Evolutionary conservation across 208 protist species (phyloP).

Genomic region (Naegleria lovaniensis): DNA sequence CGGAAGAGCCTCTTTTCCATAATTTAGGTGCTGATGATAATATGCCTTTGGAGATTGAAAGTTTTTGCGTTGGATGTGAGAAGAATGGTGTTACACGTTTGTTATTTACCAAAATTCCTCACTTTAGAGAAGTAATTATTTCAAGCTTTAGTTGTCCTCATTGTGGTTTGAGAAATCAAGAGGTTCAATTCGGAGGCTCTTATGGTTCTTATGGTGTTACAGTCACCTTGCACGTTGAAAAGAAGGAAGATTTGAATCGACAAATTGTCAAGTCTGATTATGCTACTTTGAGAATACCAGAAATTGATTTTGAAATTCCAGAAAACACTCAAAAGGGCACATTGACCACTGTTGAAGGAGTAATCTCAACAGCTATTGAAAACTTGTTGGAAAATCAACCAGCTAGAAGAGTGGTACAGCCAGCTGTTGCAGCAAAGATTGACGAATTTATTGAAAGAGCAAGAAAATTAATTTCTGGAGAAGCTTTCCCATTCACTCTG

Average conservation of each 20-base stretch:
- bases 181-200: constrained; percentile 71
- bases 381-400: constrained; percentile 31
- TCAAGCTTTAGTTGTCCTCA: constrained; percentile 78
- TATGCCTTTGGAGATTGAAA: not conserved
- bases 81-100: constrained; percentile 71
- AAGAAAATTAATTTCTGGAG: constrained; percentile 5
- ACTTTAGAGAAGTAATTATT: constrained; percentile 81
- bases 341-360: constrained; percentile 50
- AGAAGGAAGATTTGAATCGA: constrained; percentile 72
- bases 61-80: constrained; percentile 69
- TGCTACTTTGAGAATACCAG: constrained; percentile 72
- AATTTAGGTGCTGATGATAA: not conserved
- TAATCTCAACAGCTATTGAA: constrained; percentile 31
- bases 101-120: constrained; percentile 79
- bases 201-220: constrained; percentile 69
- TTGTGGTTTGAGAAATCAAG: constrained; percentile 69
- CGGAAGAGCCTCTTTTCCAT: not conserved
- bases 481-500: constrained; percentile 34
- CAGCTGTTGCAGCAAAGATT: constrained; percentile 39
- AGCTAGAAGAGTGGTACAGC: not conserved
- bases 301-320: constrained; percentile 85
- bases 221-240: constrained; percentile 68
- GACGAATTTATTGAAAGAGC: constrained; percentile 1
- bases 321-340: constrained; percentile 40
- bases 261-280: constrained; percentile 85